Evolutionary conservation across 768 basidiomycete genomes (phyloP).

Genomic region (Asterophora lycoperdoides): DNA sequence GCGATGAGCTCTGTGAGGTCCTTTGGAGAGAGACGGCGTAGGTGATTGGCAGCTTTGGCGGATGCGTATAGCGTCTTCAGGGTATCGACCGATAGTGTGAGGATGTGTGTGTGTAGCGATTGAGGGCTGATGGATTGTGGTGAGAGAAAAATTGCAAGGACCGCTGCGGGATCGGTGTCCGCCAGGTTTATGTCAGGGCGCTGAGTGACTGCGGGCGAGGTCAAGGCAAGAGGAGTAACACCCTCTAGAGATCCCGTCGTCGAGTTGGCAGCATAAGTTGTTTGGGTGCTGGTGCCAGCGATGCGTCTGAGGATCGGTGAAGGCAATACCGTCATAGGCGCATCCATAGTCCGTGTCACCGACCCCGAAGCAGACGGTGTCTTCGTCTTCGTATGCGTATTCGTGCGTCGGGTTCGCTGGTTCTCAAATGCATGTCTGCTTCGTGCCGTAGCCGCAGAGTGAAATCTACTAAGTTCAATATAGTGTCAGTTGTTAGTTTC

Average conservation of each 20-base stretch:
- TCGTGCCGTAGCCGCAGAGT: not conserved
- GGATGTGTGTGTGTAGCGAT: slow-evolving; percentile 11
- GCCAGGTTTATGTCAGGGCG: not conserved
- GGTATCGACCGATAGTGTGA: slow-evolving; percentile 22
- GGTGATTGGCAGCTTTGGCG: slow-evolving; percentile 29
- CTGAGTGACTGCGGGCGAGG: not conserved
- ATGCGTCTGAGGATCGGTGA: not conserved
- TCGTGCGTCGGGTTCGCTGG: not conserved
- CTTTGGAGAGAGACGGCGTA: slow-evolving; percentile 28
- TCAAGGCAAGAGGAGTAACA: not conserved
- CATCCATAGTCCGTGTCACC: not conserved
- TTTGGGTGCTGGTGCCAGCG: not conserved
- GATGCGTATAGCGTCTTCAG: slow-evolving; percentile 38
- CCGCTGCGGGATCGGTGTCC: slow-evolving; percentile 3
- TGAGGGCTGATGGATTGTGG: slow-evolving; percentile 12
- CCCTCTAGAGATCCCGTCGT: no score
- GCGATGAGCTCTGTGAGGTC: slow-evolving; percentile 41
- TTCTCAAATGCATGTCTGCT: not conserved
- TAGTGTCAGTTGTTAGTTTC: not conserved
- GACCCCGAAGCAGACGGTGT: no score
- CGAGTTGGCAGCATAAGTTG: not conserved
- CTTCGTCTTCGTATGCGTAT: no score
- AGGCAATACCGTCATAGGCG: not conserved
- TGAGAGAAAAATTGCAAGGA: slow-evolving; percentile 23
- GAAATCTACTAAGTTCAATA: not conserved